phyloP scores from a whole-genome alignment of 2,329 filamentous ascomycete species.

The Arthroderma sp. region DNA sequence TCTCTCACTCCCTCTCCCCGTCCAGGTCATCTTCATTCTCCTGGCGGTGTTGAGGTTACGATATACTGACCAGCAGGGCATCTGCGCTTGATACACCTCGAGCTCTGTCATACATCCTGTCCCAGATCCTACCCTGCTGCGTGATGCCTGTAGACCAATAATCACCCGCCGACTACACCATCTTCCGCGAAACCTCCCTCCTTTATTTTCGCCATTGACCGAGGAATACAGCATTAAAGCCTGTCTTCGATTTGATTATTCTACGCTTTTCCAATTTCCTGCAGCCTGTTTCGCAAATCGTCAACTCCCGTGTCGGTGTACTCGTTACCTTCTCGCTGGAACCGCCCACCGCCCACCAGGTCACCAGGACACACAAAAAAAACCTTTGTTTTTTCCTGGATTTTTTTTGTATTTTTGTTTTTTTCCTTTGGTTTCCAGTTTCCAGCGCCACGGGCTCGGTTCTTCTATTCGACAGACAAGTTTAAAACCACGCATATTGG shows the following conservation, averaged over 20 bases:
- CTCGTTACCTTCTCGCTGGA: neutral
- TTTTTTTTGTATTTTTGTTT: neutral
- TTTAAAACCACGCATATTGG: slow-evolving; percentile 7
- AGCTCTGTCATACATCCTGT: neutral
- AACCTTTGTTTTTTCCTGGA: neutral
- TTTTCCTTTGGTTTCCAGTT: slow-evolving; percentile 1
- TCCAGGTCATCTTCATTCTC: neutral
- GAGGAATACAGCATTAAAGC: neutral
- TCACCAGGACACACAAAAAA: neutral
- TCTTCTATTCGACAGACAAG: slow-evolving; percentile 4
- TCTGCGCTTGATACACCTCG: too few species aligned
- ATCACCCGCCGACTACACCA: neutral
- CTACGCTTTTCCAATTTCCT: neutral
- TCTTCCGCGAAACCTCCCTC: neutral
- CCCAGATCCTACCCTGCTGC: neutral
- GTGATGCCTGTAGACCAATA: slow-evolving; percentile 2
- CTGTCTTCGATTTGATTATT: too few species aligned
- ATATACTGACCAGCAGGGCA: too few species aligned
- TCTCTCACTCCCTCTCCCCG: neutral
- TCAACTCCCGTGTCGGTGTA: neutral
- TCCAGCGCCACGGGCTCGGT: slow-evolving; percentile 11
- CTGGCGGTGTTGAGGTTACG: neutral
- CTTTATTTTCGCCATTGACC: neutral
- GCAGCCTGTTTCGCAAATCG: neutral
- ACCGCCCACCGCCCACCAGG: neutral